Evolutionary conservation across 2,329 filamentous ascomycete species (phyloP).

Genomic region (Fusarium domesticum): DNA sequence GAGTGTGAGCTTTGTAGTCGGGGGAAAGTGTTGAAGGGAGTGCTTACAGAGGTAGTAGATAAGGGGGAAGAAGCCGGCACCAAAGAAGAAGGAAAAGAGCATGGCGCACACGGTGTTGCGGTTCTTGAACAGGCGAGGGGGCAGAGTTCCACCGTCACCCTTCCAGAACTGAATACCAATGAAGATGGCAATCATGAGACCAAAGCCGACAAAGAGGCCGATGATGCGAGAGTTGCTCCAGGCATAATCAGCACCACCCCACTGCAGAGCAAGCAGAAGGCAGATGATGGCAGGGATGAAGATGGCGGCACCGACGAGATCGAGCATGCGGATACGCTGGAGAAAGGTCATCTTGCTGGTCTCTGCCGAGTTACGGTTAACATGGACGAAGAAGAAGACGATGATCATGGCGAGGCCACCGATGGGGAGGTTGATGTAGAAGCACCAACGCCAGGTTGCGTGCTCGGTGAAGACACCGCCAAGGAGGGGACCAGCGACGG

Average conservation of each 20-base stretch:
- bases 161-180: conserved; percentile 44
- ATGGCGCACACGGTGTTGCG: conserved; percentile 41
- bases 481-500: conserved; percentile 48
- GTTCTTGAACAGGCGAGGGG: conserved; percentile 44
- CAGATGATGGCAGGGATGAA: conserved; percentile 52
- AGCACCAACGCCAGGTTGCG: conserved; percentile 53
- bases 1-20: conserved; percentile 6
- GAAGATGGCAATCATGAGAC: conserved; percentile 46
- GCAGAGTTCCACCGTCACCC: conserved; percentile 44
- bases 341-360: conserved; percentile 33
- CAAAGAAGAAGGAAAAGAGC: conserved; percentile 48
- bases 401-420: conserved; percentile 47
- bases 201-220: conserved; percentile 50
- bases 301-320: conserved; percentile 47
- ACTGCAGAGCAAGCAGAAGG: conserved; percentile 55
- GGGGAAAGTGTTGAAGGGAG: background rate
- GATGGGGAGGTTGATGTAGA: conserved; percentile 47
- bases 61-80: conserved; percentile 50
- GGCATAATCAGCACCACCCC: conserved; percentile 51
- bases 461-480: conserved; percentile 50
- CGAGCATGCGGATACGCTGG: conserved; percentile 44
- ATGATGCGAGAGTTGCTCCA: conserved; percentile 51
- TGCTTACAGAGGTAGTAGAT: conserved; percentile 52
- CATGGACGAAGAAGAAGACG: conserved; percentile 46
- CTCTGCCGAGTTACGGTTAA: conserved; percentile 37